Evolutionary conservation across 2,329 filamentous ascomycete genomes (phyloP), one percentile per base, ranked within the genome.

Genomic region (Scorias spongiosa): DNA sequence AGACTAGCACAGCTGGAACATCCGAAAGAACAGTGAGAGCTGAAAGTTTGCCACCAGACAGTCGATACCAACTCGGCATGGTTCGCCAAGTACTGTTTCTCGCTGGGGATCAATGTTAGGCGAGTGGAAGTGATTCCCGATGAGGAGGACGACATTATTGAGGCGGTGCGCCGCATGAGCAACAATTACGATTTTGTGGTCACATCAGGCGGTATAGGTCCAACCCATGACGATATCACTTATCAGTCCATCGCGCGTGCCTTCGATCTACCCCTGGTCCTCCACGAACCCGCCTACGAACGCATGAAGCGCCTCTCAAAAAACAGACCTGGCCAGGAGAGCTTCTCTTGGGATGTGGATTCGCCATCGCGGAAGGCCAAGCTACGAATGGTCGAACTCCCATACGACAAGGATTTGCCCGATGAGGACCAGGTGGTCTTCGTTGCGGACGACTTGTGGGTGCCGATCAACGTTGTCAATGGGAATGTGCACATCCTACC

Each of bases 161-260:
- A 96, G 62, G 86, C 87, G 1, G 81, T 86, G 5, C 73, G 73
- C 42, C 78, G 88, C 49, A 93, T 98, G 87, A 93, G 84, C 58
- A 72, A 75, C 42, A 80, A 76, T 50, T 96, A 95, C 60, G 91
- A 96, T 64, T 85, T 96, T 60, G 84, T 98, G 39, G 85, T 96
- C 5, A 96, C 91, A 6, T 91, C 84, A 54, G 89, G 91, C 52
- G 89, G 91, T 28, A 96, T 98, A 57, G 89, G 89, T 10, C 91
- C 91, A 51, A 96, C 89, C 44, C 89, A 96, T 68, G 91, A 98
- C 63, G 91, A 98, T 60, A 96, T 96, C 54, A 96, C 91, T 20
- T 98, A 98, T 66, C 73, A 84, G 58, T 89, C 86, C 34, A 93
- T 98, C 60, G 88, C 85, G 50, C 87, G 86, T 60, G 91, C 88